Percentiles rank a stretch among this genome's conserved stretches.
Conservation (phyloP, 306 rosid genomes). For the Prunus campanulata region DNA sequence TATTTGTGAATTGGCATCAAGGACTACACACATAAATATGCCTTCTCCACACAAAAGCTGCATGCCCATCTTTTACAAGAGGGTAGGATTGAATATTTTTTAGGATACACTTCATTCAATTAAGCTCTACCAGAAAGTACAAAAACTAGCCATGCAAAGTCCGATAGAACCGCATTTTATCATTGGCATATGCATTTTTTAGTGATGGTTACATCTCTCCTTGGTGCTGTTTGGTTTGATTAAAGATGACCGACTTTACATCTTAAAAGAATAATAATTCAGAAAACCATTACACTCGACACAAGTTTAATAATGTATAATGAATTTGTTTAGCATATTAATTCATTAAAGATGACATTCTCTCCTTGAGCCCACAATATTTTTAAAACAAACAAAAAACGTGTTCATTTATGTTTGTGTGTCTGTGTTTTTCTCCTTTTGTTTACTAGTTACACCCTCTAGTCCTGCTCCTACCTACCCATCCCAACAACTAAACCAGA, state of each 20-base stretch:
- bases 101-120: background rate
- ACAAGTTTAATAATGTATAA: background rate
- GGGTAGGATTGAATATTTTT: background rate
- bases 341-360: background rate
- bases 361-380: background rate
- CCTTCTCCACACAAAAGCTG: background rate
- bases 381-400: background rate
- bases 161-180: background rate
- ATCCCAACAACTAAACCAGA: background rate
- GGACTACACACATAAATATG: background rate
- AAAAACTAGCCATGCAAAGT: background rate
- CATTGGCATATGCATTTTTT: background rate
- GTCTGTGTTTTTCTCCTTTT: background rate
- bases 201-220: background rate
- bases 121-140: background rate
- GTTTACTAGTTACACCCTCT: background rate
- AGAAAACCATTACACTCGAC: background rate
- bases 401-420: background rate
- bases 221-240: background rate
- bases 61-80: background rate
- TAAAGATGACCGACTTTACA: background rate
- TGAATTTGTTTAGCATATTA: background rate
- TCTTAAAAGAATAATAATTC: background rate
- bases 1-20: slow-evolving; percentile 1
- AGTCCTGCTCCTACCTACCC: background rate